These are phyloP conservation scores for Colletotrichum endophyticum DNA, from an alignment of 2,329 filamentous ascomycete genomes.

Conservation along the genomic window DNA sequence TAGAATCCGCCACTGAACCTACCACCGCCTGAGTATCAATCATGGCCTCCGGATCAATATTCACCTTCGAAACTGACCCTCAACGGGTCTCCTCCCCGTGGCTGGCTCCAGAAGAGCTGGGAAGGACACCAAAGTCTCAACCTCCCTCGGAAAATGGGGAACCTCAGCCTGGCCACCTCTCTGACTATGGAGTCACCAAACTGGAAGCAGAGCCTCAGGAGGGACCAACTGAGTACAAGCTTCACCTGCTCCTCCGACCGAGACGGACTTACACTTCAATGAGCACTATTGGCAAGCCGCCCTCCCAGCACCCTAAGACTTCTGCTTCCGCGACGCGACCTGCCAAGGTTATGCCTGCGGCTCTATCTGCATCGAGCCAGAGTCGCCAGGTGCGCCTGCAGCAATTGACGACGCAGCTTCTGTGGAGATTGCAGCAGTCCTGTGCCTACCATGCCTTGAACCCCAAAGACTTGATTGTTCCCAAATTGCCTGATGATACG, in stretches of 20 bases:
- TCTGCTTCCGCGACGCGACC: conserved; percentile 27
- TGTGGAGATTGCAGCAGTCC: conserved; percentile 95
- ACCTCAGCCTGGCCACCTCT: conserved; percentile 48
- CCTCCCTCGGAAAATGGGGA: conserved; percentile 25
- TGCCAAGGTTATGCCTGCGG: background rate
- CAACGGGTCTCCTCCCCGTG: conserved; percentile 91
- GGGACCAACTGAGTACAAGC: conserved; percentile 94
- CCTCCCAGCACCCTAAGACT: conserved; percentile 24
- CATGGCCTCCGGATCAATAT: conserved; percentile 96
- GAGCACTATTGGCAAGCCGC: conserved; percentile 58
- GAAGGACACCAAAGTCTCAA: conserved; percentile 30
- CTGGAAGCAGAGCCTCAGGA: conserved; percentile 91
- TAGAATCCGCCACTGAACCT: background rate
- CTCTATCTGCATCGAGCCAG: conserved; percentile 58
- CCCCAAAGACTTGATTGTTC: conserved; percentile 75
- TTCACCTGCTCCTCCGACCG: conserved; percentile 84
- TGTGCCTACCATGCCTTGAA: conserved; percentile 88
- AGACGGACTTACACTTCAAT: conserved; percentile 75
- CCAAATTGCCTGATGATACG: conserved; percentile 72
- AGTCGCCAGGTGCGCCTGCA: conserved; percentile 84
- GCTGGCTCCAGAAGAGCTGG: conserved; percentile 63
- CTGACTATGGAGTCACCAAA: conserved; percentile 72
- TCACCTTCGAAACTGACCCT: conserved; percentile 90
- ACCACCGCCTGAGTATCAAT: background rate
- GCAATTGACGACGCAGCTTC: conserved; percentile 90